Evolutionary conservation across 345 rosid species (phyloP).

Genomic region (Dovyalis caffra): DNA sequence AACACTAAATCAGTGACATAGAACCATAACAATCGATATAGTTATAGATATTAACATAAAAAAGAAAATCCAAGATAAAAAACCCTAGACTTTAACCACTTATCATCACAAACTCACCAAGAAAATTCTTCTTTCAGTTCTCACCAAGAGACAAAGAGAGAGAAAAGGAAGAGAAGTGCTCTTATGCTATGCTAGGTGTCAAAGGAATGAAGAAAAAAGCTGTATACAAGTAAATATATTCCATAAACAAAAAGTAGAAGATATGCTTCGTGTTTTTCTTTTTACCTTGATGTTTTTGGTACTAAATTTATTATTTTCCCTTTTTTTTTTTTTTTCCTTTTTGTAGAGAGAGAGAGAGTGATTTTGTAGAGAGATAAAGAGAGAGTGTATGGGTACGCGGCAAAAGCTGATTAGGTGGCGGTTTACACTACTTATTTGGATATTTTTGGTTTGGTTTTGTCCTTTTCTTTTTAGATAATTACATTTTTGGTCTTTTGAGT

Average conservation of each 20-base stretch:
- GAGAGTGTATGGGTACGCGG: not conserved
- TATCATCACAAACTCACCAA: constrained; percentile 9
- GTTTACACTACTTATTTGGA: not conserved
- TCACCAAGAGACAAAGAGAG: not conserved
- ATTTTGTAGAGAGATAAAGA: not conserved
- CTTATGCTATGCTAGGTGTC: constrained; percentile 10
- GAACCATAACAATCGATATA: not conserved
- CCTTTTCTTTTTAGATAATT: not conserved
- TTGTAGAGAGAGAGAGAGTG: not conserved
- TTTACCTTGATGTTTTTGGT: not conserved
- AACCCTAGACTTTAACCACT: not conserved
- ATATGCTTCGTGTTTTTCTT: not conserved
- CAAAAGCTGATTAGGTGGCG: not conserved
- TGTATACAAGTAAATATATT: not conserved
- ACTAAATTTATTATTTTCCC: not conserved
- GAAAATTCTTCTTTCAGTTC: not conserved
- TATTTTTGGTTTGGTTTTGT: not conserved
- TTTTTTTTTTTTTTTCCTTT: not conserved
- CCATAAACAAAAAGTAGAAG: not conserved
- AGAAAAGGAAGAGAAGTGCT: constrained; percentile 4
- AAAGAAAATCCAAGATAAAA: not conserved
- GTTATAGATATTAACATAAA: not conserved
- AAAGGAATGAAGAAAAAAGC: constrained; percentile 7
- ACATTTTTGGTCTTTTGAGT: not conserved
- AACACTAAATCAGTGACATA: not conserved